Evolutionary conservation across 768 basidiomycete genomes (phyloP), one percentile per base, ranked within the genome.

Genomic region (Mrakia gelida): DNA sequence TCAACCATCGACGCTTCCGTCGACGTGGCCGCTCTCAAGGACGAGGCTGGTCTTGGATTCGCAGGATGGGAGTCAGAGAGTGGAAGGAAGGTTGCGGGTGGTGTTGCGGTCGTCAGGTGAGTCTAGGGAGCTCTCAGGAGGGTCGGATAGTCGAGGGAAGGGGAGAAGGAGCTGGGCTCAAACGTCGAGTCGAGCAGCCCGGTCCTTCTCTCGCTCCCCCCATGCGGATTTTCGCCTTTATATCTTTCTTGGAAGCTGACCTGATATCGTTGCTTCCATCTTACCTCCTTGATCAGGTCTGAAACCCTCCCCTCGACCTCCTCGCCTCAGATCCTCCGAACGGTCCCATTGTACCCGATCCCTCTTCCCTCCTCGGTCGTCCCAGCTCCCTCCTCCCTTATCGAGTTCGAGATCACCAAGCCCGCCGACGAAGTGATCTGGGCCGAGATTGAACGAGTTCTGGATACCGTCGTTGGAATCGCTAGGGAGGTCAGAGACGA

Each of bases 321-420:
- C 28, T 38, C 56, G 30, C 63, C 74, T 45, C 59, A 45, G 23
- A 45, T 63, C 59, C 74, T 62, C 7, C 61, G 74, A 11, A 54
- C 68, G 15, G 63, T 75, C 23, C 49, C 62, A 18, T 11, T 75
- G 30, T 43, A 77, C 41, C 70, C 70, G 7, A 72, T 77, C 56
- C 76, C 76, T 21, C 43, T 56, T 9, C 8, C 71, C 41, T 3
- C 61, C 21, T 61, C 38, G 52, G 56, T 52, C 49, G 32, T 52
- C 49, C n/a, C 54, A 21, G 13, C 11, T 26, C 38, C 38, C 16
- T n/a, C 56, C 23, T 32, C 18, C 5, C 52, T 71, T 13, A n/a
- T 71, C 61, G 76, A 77, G 62, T 77, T 77, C 26, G 76, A 77
- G 68, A 30, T 77, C 71, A 61, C 52, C 23, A 45, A n/a, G 30